Evolutionary conservation across 2,329 filamentous ascomycete species (phyloP), one percentile per base, ranked within the genome.

Genomic region (Alternaria gansuensis): DNA sequence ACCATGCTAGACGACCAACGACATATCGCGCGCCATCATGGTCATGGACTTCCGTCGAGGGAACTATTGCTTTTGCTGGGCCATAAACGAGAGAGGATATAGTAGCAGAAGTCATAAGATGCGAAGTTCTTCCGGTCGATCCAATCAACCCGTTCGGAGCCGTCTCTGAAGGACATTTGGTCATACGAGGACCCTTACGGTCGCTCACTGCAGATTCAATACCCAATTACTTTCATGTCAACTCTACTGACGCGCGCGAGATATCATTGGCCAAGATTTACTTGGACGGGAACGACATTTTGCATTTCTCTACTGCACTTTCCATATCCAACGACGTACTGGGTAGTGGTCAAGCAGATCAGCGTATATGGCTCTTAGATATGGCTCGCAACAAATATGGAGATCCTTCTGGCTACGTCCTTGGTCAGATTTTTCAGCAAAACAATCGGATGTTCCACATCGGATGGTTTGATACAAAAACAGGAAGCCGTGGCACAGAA

Each of bases 11-110:
- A n/a, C 28, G 44, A n/a, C 29, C 44, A 23, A 23, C 29, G 7
- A 24, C 4, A 24, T 34, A 33, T 46, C 29, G 44, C 13, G 44
- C 44, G 17, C 44, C 29, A 46, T 34, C 44, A n/a, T 46, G 44
- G 44, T 46, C 44, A 10, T 46, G 44, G 44, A 29, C 44, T 23
- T 46, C 44, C 4, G 17, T 46, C 17, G 44, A 46, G 10, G 44
- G 29, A n/a, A 21, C 44, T 2, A 13, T 46, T 31, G 17, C 8
- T n/a, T 46, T 41, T n/a, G 21, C 11, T 5, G 39, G 39, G 4
- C 6, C 39, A 5, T 41, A n/a, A 6, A 1, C n/a, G 3, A 14
- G 11, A n/a, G 11, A 41, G 39, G 1, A n/a, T n/a, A 6, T 41
- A 3, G 23, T 41, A 46, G 17, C 44, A 33, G 11, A 46, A 46